Evolutionary conservation across 2,329 filamentous ascomycete genomes (phyloP).

Genomic region (Cladosporium sp.): DNA sequence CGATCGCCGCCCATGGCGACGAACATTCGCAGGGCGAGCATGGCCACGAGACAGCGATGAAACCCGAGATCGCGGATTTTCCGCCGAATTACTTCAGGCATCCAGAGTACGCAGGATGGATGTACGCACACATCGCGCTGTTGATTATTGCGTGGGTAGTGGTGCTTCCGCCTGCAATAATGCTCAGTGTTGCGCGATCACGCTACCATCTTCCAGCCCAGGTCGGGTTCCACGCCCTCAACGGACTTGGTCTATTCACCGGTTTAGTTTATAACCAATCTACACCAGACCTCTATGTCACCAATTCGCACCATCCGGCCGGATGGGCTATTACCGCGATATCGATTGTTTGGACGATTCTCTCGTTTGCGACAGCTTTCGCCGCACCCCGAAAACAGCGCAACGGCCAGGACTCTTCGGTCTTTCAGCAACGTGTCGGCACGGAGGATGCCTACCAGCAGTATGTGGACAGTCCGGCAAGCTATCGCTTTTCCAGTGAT

Average conservation of each 20-base stretch:
- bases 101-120: conserved; percentile 46
- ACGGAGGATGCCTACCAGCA: conserved; percentile 17
- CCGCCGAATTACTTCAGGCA: conserved; percentile 56
- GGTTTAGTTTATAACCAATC: conserved; percentile 68
- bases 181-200: conserved; percentile 78
- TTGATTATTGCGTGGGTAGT: conserved; percentile 70
- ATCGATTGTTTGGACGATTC: conserved; percentile 60
- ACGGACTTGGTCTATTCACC: conserved; percentile 55
- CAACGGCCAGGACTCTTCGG: background rate
- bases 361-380: conserved; percentile 60
- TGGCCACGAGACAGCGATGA: conserved; percentile 20
- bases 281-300: conserved; percentile 79
- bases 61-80: background rate
- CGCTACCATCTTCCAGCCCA: conserved; percentile 65
- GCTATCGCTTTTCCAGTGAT: conserved; percentile 37
- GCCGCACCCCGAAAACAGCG: conserved; percentile 13
- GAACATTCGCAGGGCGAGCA: conserved; percentile 29
- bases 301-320: conserved; percentile 81
- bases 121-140: conserved; percentile 63
- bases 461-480: conserved; percentile 18
- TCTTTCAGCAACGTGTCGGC: conserved; percentile 23
- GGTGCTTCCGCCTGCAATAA: conserved; percentile 68
- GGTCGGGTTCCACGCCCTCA: conserved; percentile 44
- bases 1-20: conserved; percentile 30
- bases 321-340: conserved; percentile 79